These are phyloP conservation scores for Plantago lanceolata DNA, from an alignment of 305 asterid species.

Conservation along the genomic window DNA sequence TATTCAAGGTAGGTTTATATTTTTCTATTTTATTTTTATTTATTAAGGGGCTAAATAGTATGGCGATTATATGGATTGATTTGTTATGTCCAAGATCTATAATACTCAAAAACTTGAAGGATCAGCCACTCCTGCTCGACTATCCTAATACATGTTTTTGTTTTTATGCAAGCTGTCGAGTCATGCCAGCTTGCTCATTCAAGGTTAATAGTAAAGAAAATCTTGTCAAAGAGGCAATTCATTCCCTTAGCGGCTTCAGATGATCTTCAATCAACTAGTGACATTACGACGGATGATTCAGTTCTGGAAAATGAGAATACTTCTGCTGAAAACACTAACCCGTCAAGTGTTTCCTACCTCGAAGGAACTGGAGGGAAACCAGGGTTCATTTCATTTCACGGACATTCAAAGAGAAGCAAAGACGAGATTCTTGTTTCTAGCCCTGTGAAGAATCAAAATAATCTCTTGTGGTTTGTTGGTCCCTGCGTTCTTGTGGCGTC, in stretches of 20 bases:
- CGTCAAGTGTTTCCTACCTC: constrained; percentile 28
- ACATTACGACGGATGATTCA: constrained; percentile 17
- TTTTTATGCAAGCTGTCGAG: constrained; percentile 38
- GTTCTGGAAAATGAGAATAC: constrained; percentile 43
- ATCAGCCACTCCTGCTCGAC: not conserved
- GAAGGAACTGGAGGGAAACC: constrained; percentile 70
- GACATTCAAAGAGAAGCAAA: constrained; percentile 32
- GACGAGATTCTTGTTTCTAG: constrained; percentile 34
- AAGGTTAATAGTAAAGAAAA: constrained; percentile 33
- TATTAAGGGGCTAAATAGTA: not conserved
- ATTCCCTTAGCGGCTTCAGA: constrained; percentile 36
- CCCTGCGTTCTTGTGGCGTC: constrained; percentile 88
- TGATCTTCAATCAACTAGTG: constrained; percentile 13
- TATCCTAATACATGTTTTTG: constrained; percentile 9
- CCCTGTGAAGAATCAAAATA: constrained; percentile 38
- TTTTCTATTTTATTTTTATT: not conserved
- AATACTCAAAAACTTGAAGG: constrained; percentile 11
- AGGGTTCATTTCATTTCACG: constrained; percentile 77
- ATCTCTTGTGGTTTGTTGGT: constrained; percentile 67
- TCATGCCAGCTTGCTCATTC: constrained; percentile 40
- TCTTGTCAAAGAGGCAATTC: constrained; percentile 32
- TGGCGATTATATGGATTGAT: constrained; percentile 6
- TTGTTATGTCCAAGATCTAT: constrained; percentile 1
- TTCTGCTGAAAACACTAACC: constrained; percentile 40
- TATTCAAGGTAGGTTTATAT: constrained; percentile 24